Percentiles rank a stretch among this genome's conserved stretches.
These are phyloP conservation scores for Lepiota venenata DNA, from an alignment of 768 basidiomycete genomes.

Conservation along the genomic window DNA sequence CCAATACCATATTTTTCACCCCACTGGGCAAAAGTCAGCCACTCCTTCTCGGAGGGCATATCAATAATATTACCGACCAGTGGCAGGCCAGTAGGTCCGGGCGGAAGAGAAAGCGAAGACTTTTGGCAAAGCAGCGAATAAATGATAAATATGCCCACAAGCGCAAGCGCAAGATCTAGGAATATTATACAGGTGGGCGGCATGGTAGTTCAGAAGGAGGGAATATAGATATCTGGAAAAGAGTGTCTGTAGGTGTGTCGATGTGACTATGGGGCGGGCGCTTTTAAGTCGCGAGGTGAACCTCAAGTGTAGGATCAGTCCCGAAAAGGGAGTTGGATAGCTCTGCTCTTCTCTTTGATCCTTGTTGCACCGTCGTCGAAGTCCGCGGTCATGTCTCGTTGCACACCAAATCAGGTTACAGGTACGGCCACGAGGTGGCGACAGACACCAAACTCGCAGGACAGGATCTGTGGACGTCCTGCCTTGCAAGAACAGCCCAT, in stretches of 20 bases:
- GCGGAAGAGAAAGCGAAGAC: slow-evolving; percentile 32
- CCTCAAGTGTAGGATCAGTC: slow-evolving; percentile 15
- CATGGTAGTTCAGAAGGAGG: slow-evolving; percentile 23
- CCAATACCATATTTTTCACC: slow-evolving; percentile 47
- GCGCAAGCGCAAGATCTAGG: slow-evolving; percentile 29
- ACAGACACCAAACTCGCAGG: slow-evolving; percentile 26
- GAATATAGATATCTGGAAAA: slow-evolving; percentile 18
- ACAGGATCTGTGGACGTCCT: slow-evolving; percentile 7
- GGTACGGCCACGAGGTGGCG: slow-evolving; percentile 32
- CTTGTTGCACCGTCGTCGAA: slow-evolving; percentile 24
- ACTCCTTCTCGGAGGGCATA: slow-evolving; percentile 47
- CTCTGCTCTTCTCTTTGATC: slow-evolving; percentile 18
- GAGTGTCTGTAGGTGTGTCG: background rate
- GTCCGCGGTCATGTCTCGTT: slow-evolving; percentile 38
- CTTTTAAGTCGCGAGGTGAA: slow-evolving; percentile 9
- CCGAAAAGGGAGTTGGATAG: slow-evolving; percentile 13
- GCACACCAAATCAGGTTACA: slow-evolving; percentile 20
- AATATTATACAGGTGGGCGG: slow-evolving; percentile 21
- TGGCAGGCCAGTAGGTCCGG: slow-evolving; percentile 51
- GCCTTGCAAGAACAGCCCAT: background rate
- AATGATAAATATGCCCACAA: slow-evolving; percentile 32
- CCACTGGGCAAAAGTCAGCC: slow-evolving; percentile 52
- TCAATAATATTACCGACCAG: slow-evolving; percentile 53
- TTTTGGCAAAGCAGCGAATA: slow-evolving; percentile 24
- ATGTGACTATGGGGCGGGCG: background rate